A percentile compares a stretch with the other conserved stretches of the same genome.
phyloP scores from a whole-genome alignment of 352 stramenopile genomes.

The Globisporangium solare region DNA sequence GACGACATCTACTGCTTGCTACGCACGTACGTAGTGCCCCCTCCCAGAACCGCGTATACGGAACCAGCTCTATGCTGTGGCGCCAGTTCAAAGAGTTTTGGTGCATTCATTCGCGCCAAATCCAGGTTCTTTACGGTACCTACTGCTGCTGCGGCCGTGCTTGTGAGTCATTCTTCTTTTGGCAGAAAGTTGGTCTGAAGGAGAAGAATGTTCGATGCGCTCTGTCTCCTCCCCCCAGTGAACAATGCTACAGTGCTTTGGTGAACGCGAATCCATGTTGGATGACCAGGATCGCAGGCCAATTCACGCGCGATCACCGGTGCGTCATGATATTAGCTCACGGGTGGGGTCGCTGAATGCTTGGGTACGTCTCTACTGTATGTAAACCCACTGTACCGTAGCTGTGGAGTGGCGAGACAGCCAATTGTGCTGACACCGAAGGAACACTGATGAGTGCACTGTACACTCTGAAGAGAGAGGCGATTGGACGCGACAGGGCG shows the following conservation, averaged over 20 bases:
- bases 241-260: not conserved
- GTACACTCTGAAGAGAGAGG: too few species aligned
- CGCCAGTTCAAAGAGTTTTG: not conserved
- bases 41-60: not conserved
- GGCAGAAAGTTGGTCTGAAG: not conserved
- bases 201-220: too few species aligned
- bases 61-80: too few species aligned
- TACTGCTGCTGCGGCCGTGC: not conserved
- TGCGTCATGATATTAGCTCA: conserved; percentile 7
- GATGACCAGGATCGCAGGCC: not conserved
- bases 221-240: too few species aligned
- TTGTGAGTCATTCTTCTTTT: not conserved
- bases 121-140: conserved; percentile 3
- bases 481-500: too few species aligned
- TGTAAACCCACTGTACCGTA: too few species aligned
- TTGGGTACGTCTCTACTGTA: not conserved
- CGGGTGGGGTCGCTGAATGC: not conserved
- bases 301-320: conserved; percentile 1
- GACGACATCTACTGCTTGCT: too few species aligned
- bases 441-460: too few species aligned
- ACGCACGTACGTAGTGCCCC: not conserved
- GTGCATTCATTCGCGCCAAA: conserved; percentile 9
- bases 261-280: conserved; percentile 3
- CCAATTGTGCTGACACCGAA: too few species aligned
- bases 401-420: too few species aligned